Conservation (phyloP, 352 stramenopile genomes). For the Phytophthora tubulina region DNA sequence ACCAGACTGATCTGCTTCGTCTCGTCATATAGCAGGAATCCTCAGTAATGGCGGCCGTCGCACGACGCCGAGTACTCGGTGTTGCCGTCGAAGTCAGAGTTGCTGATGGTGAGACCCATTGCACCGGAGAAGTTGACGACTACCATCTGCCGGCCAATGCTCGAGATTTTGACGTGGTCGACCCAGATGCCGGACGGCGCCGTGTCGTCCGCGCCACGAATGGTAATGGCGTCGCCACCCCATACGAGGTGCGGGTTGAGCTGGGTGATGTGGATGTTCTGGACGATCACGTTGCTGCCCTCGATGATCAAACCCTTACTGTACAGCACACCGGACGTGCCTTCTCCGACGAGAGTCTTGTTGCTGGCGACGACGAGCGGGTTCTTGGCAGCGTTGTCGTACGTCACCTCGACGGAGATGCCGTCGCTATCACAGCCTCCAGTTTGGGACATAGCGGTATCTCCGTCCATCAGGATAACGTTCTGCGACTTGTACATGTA, state of each 20-base stretch:
- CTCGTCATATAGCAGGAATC: slow-evolving; percentile 37
- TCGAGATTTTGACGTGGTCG: slow-evolving; percentile 31
- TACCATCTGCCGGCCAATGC: slow-evolving; percentile 50
- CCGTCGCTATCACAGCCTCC: slow-evolving; percentile 46
- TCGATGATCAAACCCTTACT: slow-evolving; percentile 49
- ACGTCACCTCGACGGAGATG: slow-evolving; percentile 40
- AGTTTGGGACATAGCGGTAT: slow-evolving; percentile 45
- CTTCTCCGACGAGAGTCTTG: slow-evolving; percentile 58
- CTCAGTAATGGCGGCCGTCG: slow-evolving; percentile 59
- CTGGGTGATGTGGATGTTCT: slow-evolving; percentile 46
- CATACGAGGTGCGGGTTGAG: slow-evolving; percentile 31
- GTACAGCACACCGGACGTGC: slow-evolving; percentile 44
- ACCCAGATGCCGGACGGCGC: slow-evolving; percentile 26
- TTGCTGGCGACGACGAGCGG: slow-evolving; percentile 40
- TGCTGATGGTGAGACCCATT: slow-evolving; percentile 52
- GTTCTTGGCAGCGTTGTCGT: slow-evolving; percentile 50
- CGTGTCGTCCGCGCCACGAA: slow-evolving; percentile 16
- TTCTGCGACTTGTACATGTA: slow-evolving; percentile 53
- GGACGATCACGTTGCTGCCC: slow-evolving; percentile 60
- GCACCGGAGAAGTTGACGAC: slow-evolving; percentile 46
- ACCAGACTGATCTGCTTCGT: slow-evolving; percentile 43
- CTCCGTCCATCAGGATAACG: slow-evolving; percentile 45
- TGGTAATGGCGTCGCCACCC: slow-evolving; percentile 26
- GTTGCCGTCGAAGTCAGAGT: slow-evolving; percentile 37
- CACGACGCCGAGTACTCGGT: slow-evolving; percentile 38